A percentile compares a stretch with the other conserved stretches of the same genome.
These are phyloP conservation scores for Sporothrix variecibatus DNA, from an alignment of 2,329 filamentous ascomycete genomes.

Conservation along the genomic window DNA sequence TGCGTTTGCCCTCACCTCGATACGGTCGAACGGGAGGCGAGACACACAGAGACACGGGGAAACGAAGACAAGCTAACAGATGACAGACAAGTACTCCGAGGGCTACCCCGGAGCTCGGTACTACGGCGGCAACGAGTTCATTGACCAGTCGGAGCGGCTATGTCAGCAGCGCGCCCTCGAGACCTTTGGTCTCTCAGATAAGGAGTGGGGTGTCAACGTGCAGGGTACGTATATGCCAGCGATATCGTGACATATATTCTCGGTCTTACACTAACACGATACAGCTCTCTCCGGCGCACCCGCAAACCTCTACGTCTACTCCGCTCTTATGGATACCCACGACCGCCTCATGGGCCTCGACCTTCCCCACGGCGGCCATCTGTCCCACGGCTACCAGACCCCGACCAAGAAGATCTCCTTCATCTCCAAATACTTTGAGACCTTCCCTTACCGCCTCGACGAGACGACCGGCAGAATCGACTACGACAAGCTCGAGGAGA, in stretches of 20 bases:
- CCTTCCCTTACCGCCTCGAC: constrained; percentile 89
- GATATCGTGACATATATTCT: not conserved
- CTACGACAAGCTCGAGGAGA: constrained; percentile 86
- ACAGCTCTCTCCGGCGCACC: constrained; percentile 76
- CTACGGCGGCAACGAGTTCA: constrained; percentile 96
- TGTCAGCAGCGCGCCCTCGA: constrained; percentile 90
- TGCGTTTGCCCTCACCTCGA: constrained; percentile 45
- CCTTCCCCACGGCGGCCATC: constrained; percentile 91
- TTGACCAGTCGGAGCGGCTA: constrained; percentile 83
- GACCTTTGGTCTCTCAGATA: constrained; percentile 78
- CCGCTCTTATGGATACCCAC: constrained; percentile 86
- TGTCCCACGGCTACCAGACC: constrained; percentile 97
- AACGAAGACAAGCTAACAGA: constrained; percentile 2
- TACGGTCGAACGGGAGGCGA: not conserved
- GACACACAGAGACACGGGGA: not conserved
- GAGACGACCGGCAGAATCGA: constrained; percentile 91
- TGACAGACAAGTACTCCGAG: constrained; percentile 91
- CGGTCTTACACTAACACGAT: constrained; percentile 18
- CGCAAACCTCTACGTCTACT: constrained; percentile 90
- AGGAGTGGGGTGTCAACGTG: constrained; percentile 96
- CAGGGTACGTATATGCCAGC: constrained; percentile 64
- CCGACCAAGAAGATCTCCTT: constrained; percentile 95
- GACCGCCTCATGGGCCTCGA: constrained; percentile 97
- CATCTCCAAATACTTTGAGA: constrained; percentile 98
- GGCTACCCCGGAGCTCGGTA: constrained; percentile 95